These are phyloP conservation scores for Zalerion maritima DNA, from an alignment of 495 filamentous ascomycete species.

Conservation along the genomic window DNA sequence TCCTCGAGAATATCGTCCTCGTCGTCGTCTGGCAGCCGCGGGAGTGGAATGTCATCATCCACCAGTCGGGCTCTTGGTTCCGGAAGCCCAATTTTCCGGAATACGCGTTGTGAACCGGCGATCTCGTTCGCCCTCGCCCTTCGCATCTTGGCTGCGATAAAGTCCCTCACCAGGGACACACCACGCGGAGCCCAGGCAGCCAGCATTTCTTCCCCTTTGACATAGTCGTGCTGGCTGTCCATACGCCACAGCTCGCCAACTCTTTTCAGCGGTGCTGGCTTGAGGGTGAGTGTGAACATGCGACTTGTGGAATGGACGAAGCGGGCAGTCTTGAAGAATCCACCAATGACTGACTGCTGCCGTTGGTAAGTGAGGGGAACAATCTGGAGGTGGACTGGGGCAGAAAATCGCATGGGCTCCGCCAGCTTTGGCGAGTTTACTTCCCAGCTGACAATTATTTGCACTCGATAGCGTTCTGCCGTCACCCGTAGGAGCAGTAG, in stretches of 20 bases:
- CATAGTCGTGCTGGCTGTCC: slow-evolving; percentile 85
- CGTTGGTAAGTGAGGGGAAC: slow-evolving; percentile 72
- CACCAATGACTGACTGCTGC: slow-evolving; percentile 70
- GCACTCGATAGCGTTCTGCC: slow-evolving; percentile 78
- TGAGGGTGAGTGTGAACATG: slow-evolving; percentile 74
- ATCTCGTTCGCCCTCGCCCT: slow-evolving; percentile 61
- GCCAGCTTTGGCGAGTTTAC: slow-evolving; percentile 63
- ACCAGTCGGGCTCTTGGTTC: slow-evolving; percentile 17
- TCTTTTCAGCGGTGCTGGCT: slow-evolving; percentile 75
- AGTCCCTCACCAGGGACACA: slow-evolving; percentile 75
- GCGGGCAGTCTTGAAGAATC: slow-evolving; percentile 69
- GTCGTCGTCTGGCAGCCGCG: slow-evolving; percentile 10
- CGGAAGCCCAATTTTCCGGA: slow-evolving; percentile 33
- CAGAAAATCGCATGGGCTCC: slow-evolving; percentile 69
- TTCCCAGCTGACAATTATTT: slow-evolving; percentile 74
- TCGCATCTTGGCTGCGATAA: slow-evolving; percentile 53
- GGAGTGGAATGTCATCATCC: slow-evolving; percentile 23
- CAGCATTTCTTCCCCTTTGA: slow-evolving; percentile 84
- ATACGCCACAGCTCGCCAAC: slow-evolving; percentile 93
- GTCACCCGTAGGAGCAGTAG: slow-evolving; percentile 80
- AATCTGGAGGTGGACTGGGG: slow-evolving; percentile 68
- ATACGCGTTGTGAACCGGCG: slow-evolving; percentile 57
- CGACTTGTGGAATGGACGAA: slow-evolving; percentile 75
- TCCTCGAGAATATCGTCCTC: slow-evolving; percentile 29
- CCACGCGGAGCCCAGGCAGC: slow-evolving; percentile 76